Evolutionary conservation across 805 yeast genomes (phyloP).

Genomic region (Saturnispora diversa): DNA sequence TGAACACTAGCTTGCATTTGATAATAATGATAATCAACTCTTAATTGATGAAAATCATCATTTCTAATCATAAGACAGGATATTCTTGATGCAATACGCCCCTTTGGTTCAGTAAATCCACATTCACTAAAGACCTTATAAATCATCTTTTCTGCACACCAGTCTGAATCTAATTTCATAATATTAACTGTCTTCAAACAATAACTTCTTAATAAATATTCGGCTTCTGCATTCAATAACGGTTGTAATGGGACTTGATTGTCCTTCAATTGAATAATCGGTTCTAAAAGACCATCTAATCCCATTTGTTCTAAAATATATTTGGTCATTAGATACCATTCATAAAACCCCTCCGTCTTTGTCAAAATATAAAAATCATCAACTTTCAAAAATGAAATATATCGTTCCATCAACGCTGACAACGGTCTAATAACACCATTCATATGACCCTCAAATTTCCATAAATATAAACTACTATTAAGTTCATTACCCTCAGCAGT

Average conservation of each 20-base stretch:
- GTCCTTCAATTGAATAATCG: not conserved
- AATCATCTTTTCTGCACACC: slow-evolving; percentile 6
- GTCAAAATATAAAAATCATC: not conserved
- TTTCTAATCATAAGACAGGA: slow-evolving; percentile 1
- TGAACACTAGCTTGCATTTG: not conserved
- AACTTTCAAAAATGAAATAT: not conserved
- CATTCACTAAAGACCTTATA: not conserved
- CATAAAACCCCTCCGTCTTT: slow-evolving; percentile 1
- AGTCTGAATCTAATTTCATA: not conserved
- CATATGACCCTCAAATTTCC: not conserved
- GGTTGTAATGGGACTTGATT: not conserved
- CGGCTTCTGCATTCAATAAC: not conserved
- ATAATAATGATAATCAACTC: slow-evolving; percentile 1
- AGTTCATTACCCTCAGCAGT: not conserved
- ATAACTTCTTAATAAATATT: slow-evolving; percentile 1
- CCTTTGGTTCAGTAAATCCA: not conserved
- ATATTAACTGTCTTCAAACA: slow-evolving; percentile 3
- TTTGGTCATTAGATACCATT: slow-evolving; percentile 3
- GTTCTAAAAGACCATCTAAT: not conserved
- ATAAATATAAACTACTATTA: slow-evolving; percentile 1
- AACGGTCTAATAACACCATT: not conserved
- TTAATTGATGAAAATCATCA: slow-evolving; percentile 5
- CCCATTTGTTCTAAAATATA: not conserved
- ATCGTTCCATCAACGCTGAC: not conserved
- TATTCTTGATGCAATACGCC: not conserved